Evolutionary conservation across 306 rosid genomes (phyloP), one percentile per base, ranked within the genome.

Genomic region (Gastrolobium bilobum): DNA sequence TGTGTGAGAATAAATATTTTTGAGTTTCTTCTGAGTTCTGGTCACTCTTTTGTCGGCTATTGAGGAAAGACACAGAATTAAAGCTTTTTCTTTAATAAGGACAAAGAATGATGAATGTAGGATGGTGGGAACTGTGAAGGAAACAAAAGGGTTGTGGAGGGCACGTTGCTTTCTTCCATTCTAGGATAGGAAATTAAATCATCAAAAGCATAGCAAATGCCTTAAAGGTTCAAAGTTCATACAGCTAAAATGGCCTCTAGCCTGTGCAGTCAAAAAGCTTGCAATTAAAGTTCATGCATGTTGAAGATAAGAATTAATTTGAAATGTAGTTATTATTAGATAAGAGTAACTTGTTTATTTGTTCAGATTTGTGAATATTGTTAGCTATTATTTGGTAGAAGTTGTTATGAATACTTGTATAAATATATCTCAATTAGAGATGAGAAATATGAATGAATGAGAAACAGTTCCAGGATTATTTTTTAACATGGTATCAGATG

Each of bases 1-100:
- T 77, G 33, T 48, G 7, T 65, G 56, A 57, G 6, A 44, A 10
- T 40, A 58, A 58, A 29, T 71, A 60, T n/a, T 63, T 40, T 63
- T 40, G 76, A 57, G 14, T 40, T 61, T 50, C 13, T 33, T 9
- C 15, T 33, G 0, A 13, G n/a, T n/a, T n/a, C n/a, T n/a, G n/a
- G n/a, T 38, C 6, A 2, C 39, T 43, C 37, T 56, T 52, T 40
- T 14, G 67, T 53, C 53, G 2, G 58, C 15, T n/a, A 46, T 66
- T 14, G 43, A 34, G 40, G 54, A 56, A 47, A 73, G 48, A 47
- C 13, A 64, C 2, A 13, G 33, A 73, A 20, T 20, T 20, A 20
- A 68, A 42, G 14, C 34, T 58, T 42, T 13, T 30, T n/a, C 15
- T 42, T 66, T 40, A 20, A 37, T 14, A 15, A 52, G 2, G 63